These are phyloP conservation scores for Debaryomyces psychrophilus DNA, from an alignment of 1,139 yeast species.

Conservation along the genomic window DNA sequence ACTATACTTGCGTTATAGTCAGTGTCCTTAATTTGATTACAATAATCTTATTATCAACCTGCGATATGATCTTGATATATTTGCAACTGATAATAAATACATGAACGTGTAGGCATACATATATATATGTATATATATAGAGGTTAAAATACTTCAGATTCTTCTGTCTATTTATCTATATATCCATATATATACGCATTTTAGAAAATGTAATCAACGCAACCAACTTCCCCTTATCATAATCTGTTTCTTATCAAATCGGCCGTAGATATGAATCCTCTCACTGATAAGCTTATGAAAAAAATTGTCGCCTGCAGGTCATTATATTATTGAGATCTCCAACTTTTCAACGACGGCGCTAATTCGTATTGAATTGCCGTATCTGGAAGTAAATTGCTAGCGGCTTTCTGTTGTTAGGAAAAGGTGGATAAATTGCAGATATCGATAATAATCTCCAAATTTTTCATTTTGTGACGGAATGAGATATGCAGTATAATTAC, in stretches of 20 bases:
- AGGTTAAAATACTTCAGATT: neutral
- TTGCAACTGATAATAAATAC: neutral
- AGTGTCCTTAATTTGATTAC: neutral
- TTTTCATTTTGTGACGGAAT: no score
- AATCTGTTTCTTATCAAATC: neutral
- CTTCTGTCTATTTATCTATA: neutral
- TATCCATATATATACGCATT: neutral
- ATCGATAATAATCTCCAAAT: neutral
- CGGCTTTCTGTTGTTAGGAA: neutral
- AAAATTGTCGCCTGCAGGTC: neutral
- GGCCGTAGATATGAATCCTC: neutral
- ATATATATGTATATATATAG: neutral
- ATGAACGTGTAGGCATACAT: neutral
- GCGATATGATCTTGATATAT: neutral
- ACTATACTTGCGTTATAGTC: neutral
- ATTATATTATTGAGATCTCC: neutral
- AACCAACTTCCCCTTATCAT: neutral
- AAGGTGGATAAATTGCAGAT: neutral
- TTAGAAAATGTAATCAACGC: no score
- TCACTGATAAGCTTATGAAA: neutral
- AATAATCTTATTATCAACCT: neutral
- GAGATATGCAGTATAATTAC: no score
- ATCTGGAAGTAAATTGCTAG: neutral
- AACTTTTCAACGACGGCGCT: neutral
- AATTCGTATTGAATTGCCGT: constrained; percentile 1